Percentiles rank a stretch among this genome's conserved stretches.
These are phyloP conservation scores for Pythium rhizo-oryzae DNA, from an alignment of 352 stramenopile species.

Conservation along the genomic window DNA sequence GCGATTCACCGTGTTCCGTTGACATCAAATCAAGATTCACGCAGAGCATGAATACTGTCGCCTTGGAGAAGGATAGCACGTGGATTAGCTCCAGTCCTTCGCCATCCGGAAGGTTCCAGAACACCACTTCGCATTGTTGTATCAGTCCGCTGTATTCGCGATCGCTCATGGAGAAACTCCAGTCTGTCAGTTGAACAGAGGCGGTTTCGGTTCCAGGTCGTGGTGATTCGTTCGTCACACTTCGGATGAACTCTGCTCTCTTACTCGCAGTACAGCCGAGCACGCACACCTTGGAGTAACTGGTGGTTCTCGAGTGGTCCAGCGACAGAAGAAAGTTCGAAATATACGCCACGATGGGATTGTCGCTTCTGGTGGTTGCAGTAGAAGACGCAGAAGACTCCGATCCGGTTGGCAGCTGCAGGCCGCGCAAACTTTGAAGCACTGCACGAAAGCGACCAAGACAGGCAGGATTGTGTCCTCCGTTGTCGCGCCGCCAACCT, in stretches of 20 bases:
- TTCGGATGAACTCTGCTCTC: not conserved
- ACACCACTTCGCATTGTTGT: slow-evolving; percentile 4
- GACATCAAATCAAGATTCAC: not conserved
- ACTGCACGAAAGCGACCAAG: too few species aligned
- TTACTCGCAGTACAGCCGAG: not conserved
- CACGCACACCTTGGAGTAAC: not conserved
- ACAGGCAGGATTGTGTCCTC: too few species aligned
- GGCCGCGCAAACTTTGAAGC: too few species aligned
- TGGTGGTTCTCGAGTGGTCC: too few species aligned
- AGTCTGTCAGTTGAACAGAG: not conserved
- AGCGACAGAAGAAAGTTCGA: too few species aligned
- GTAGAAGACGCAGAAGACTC: too few species aligned
- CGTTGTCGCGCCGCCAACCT: too few species aligned
- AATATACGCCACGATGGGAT: too few species aligned
- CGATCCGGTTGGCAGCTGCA: too few species aligned
- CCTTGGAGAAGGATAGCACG: not conserved
- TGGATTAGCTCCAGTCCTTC: not conserved
- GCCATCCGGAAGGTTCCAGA: not conserved
- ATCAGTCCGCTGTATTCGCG: not conserved
- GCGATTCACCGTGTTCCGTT: not conserved
- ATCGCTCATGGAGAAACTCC: not conserved
- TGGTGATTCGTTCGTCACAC: not conserved
- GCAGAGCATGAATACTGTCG: not conserved
- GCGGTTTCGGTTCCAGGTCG: not conserved
- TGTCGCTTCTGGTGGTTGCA: too few species aligned